Evolutionary conservation across 441 rosid genomes (phyloP).

Genomic region (Aquilaria agallochum): DNA sequence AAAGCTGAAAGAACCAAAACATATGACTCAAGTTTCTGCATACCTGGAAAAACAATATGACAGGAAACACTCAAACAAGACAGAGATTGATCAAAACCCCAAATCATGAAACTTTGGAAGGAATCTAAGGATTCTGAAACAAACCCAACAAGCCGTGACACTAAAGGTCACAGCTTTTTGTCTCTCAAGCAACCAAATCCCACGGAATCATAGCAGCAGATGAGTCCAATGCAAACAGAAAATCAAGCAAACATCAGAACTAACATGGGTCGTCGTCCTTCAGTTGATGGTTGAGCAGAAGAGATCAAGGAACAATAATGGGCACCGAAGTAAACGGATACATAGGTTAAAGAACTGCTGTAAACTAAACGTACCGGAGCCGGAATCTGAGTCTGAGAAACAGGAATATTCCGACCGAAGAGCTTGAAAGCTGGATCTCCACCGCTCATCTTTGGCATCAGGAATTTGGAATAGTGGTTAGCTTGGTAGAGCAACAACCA

Average conservation of each 20-base stretch:
- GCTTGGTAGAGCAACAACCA: constrained; percentile 22
- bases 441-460: constrained; percentile 22
- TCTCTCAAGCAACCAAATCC: not conserved
- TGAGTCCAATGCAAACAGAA: not conserved
- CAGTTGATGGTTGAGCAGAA: not conserved
- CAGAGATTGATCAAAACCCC: not conserved
- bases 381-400: constrained; percentile 41
- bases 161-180: too few species aligned
- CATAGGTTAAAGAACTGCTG: constrained; percentile 1
- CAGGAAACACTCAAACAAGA: not conserved
- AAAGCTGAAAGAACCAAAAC: too few species aligned
- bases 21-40: too few species aligned
- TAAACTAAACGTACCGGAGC: constrained; percentile 18
- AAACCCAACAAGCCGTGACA: not conserved
- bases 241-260: not conserved
- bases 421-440: constrained; percentile 63
- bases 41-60: not conserved
- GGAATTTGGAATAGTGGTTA: constrained; percentile 4
- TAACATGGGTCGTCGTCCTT: not conserved
- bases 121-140: constrained; percentile 1
- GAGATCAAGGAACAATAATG: too few species aligned
- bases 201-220: constrained; percentile 1
- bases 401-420: constrained; percentile 63
- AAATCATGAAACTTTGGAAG: not conserved
- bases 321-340: not conserved